These are phyloP conservation scores for Phoma sp. DNA, from an alignment of 2,329 filamentous ascomycete species.

Conservation along the genomic window DNA sequence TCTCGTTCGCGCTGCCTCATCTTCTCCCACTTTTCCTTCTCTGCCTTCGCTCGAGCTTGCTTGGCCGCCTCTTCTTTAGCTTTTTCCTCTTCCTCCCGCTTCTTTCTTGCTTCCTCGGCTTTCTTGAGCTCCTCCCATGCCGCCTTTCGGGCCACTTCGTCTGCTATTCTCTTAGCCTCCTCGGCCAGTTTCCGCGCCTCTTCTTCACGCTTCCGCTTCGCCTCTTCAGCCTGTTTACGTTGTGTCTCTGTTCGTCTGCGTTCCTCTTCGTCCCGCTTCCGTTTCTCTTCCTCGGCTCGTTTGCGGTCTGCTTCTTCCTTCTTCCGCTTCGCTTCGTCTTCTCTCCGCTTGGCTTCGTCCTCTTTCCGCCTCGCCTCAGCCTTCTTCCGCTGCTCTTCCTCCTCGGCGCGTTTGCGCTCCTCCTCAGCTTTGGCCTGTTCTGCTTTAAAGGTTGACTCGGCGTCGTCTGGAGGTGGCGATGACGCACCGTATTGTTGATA, in stretches of 20 bases:
- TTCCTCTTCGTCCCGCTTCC: conserved; percentile 45
- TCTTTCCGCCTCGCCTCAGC: conserved; percentile 52
- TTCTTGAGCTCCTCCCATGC: conserved; percentile 48
- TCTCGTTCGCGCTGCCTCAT: conserved; percentile 56
- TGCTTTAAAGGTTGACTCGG: conserved; percentile 40
- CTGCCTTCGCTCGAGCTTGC: conserved; percentile 53
- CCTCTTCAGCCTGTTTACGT: conserved; percentile 50
- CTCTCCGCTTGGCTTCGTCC: conserved; percentile 37
- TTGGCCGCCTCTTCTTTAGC: conserved; percentile 57
- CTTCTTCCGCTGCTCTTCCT: conserved; percentile 40
- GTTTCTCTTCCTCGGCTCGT: conserved; percentile 14
- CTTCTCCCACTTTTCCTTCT: conserved; percentile 61
- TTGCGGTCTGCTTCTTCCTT: conserved; percentile 43
- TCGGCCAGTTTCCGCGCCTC: conserved; percentile 50
- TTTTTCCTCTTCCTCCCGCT: conserved; percentile 49
- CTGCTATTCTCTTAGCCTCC: conserved; percentile 51
- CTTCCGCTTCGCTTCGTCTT: conserved; percentile 51
- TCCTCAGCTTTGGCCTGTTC: conserved; percentile 55
- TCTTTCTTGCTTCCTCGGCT: conserved; percentile 43
- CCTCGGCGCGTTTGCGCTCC: conserved; percentile 67
- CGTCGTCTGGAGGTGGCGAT: conserved; percentile 40
- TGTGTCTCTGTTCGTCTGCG: conserved; percentile 32
- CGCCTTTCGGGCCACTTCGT: conserved; percentile 56
- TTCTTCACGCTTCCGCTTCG: conserved; percentile 52
- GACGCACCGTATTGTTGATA: conserved; percentile 42